Conservation (phyloP, 257 asterid species). For the Solanum clarkiae region DNA sequence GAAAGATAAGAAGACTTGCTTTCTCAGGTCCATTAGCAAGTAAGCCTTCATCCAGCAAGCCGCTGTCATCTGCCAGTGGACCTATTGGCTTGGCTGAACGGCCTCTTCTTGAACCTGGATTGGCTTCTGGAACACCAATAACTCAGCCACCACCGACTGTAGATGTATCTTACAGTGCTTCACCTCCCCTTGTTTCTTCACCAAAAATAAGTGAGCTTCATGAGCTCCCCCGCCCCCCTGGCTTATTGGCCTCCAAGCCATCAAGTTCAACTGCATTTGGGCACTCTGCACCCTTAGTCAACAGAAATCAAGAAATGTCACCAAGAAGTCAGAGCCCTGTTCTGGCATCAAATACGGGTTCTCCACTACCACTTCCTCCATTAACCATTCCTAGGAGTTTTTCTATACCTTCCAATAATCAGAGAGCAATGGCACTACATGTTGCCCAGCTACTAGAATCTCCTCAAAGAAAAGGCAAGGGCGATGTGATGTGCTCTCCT, state of each 20-base stretch:
- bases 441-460: constrained; percentile 50
- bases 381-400: constrained; percentile 64
- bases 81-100: constrained; percentile 40
- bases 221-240: constrained; percentile 99
- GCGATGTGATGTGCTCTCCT: constrained; percentile 51
- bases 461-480: constrained; percentile 29
- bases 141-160: constrained; percentile 31
- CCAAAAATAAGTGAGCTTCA: constrained; percentile 89
- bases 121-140: constrained; percentile 26
- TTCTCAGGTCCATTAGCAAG: constrained; percentile 83
- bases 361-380: constrained; percentile 73
- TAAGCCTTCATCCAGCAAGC: constrained; percentile 56
- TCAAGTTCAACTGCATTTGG: constrained; percentile 35
- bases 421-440: constrained; percentile 32
- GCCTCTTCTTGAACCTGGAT: constrained; percentile 38
- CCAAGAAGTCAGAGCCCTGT: constrained; percentile 43
- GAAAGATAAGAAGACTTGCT: constrained; percentile 45
- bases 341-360: constrained; percentile 33
- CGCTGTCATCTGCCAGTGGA: constrained; percentile 37
- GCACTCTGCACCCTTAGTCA: constrained; percentile 70
- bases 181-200: constrained; percentile 61
- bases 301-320: constrained; percentile 48
- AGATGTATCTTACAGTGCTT: constrained; percentile 36
- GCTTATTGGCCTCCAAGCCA: constrained; percentile 38
- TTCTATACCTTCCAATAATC: constrained; percentile 62